A percentile compares a stretch with the other conserved stretches of the same genome.
These are phyloP conservation scores for Neostapfia colusana DNA, from an alignment of 176 grass and related monocot genomes.

Conservation along the genomic window DNA sequence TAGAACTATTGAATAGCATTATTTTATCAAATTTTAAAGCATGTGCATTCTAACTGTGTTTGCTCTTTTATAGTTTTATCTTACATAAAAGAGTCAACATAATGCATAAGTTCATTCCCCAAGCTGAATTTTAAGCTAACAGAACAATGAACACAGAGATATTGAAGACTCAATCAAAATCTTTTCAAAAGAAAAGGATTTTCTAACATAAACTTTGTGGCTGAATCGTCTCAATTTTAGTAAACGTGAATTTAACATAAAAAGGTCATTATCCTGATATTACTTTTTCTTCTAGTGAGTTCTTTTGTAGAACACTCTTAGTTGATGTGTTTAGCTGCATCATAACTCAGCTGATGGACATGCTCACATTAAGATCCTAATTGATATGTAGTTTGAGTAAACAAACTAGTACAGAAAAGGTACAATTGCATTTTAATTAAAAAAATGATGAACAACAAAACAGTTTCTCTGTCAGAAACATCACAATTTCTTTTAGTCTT, in stretches of 20 bases:
- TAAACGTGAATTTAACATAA: neutral
- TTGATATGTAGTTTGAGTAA: too few relatives aligned
- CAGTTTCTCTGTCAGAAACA: neutral
- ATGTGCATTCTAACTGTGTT: neutral
- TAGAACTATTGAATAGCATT: slow-evolving; percentile 11
- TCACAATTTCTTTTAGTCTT: neutral
- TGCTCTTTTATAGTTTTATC: neutral
- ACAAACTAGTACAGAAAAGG: slow-evolving; percentile 11
- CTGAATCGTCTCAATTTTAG: neutral
- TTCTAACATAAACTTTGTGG: neutral
- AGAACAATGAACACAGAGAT: slow-evolving; percentile 3
- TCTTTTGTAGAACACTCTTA: neutral
- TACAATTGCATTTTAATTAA: neutral
- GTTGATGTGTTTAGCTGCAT: neutral
- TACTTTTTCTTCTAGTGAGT: neutral
- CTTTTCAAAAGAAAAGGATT: neutral
- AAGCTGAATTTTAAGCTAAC: neutral
- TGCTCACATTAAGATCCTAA: too few relatives aligned
- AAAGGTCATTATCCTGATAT: neutral
- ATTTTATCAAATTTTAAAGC: slow-evolving; percentile 24
- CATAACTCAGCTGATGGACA: too few relatives aligned
- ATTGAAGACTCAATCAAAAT: neutral
- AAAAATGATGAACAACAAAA: neutral
- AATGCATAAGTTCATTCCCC: neutral
- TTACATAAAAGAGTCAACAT: neutral